Percentiles rank a stretch among this genome's conserved stretches.
phyloP scores from a whole-genome alignment of 331 rosid species.

The Phaseolus coccineus region DNA sequence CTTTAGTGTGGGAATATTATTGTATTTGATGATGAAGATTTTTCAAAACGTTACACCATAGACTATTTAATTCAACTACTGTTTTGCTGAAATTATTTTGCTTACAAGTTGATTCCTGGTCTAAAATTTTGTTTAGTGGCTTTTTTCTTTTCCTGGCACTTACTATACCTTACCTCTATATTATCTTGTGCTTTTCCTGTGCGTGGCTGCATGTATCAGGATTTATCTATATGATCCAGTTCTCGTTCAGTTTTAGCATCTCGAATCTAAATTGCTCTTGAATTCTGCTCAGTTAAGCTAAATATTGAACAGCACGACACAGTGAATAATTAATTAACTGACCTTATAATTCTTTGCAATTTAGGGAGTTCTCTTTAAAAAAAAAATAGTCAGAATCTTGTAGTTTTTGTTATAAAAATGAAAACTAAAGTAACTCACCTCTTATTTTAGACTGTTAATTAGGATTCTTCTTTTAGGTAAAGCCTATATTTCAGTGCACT shows the following conservation, averaged over 20 bases:
- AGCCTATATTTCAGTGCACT: background rate
- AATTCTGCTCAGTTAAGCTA: conserved; percentile 12
- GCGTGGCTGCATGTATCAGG: background rate
- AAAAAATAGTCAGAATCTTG: conserved; percentile 4
- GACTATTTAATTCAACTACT: background rate
- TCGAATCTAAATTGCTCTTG: background rate
- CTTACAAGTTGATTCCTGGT: conserved; percentile 15
- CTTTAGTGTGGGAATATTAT: background rate
- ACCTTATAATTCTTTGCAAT: background rate
- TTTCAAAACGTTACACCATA: background rate
- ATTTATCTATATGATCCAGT: background rate
- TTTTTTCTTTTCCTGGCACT: background rate
- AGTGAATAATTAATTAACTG: background rate
- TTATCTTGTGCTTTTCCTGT: conserved; percentile 7
- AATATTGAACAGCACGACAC: background rate
- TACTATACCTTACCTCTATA: background rate
- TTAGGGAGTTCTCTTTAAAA: background rate
- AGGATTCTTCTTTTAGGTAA: conserved; percentile 7
- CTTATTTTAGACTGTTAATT: conserved; percentile 11
- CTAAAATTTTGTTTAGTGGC: conserved; percentile 22
- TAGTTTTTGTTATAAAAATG: background rate
- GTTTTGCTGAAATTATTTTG: background rate
- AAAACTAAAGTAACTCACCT: background rate
- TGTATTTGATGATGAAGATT: background rate
- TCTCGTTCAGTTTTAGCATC: conserved; percentile 12